Base-by-base conservation (phyloP, 371 early-diverging fungal species). In the Mortierella sp. region DNA sequence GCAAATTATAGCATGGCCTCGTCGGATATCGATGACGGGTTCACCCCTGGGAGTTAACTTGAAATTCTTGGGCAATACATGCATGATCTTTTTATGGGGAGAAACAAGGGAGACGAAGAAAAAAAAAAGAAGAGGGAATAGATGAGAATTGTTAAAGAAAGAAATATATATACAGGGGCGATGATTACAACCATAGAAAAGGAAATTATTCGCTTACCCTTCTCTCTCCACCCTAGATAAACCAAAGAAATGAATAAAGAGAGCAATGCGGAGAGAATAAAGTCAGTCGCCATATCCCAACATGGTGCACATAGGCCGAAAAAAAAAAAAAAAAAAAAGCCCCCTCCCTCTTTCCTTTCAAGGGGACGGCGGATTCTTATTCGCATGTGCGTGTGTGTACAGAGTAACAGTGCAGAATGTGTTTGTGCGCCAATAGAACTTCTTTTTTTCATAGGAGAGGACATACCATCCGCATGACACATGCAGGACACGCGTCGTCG, bases 401-500 rank as follows among this genome's bases (percentile, higher is more conserved):
- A n/a, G n/a, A n/a, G n/a, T n/a, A n/a, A n/a, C n/a, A n/a, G n/a
- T n/a, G n/a, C n/a, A n/a, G n/a, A n/a, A n/a, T n/a, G n/a, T n/a
- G n/a, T n/a, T n/a, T n/a, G n/a, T n/a, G n/a, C n/a, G n/a, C n/a
- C n/a, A n/a, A n/a, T n/a, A n/a, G n/a, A n/a, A n/a, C n/a, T n/a
- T n/a, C n/a, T n/a, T n/a, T n/a, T n/a, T n/a, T n/a, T n/a, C n/a
- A n/a, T n/a, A n/a, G n/a, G n/a, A n/a, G n/a, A n/a, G n/a, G n/a
- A n/a, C n/a, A n/a, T 51, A 51, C 51, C 51, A 51, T 51, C 21
- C 51, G 51, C 51, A 51, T 51, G 18, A 51, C 51, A 51, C 51
- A 51, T 6, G 51, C 51, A 51, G 51, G 51, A 18, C 51, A 51
- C 6, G 51, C 16, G 6, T 51, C 51, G 16, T 51, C 51, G 51